A percentile compares a stretch with the other conserved stretches of the same genome.
Evolutionary conservation across 768 basidiomycete species (phyloP).

Genomic region (Russula dissimulans): DNA sequence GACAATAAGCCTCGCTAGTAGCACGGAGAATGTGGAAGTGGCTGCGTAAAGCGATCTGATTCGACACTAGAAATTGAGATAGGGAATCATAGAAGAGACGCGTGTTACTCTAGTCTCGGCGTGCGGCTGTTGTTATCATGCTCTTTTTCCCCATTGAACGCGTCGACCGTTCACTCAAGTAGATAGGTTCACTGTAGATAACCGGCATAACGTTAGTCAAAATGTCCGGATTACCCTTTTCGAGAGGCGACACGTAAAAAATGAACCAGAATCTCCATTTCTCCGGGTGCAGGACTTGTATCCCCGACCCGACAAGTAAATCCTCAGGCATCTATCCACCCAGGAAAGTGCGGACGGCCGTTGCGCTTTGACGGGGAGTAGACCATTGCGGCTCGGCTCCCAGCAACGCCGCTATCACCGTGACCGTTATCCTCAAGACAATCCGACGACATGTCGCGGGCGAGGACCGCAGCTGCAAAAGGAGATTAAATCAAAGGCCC

Average conservation of each 20-base stretch:
- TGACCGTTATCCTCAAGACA: not conserved
- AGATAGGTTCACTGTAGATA: not conserved
- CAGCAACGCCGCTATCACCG: too few species aligned
- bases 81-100: not conserved
- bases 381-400: too few species aligned
- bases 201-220: not conserved
- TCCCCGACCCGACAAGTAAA: not conserved
- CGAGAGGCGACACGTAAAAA: not conserved
- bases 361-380: not conserved
- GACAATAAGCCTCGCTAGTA: constrained; percentile 22
- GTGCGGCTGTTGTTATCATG: not conserved
- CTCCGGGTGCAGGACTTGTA: not conserved
- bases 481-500: not conserved
- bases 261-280: too few species aligned
- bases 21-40: constrained; percentile 25
- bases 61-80: not conserved
- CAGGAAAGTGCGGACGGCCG: too few species aligned
- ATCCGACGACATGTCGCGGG: not conserved
- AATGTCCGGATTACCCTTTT: not conserved
- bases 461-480: too few species aligned
- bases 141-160: not conserved
- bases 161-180: too few species aligned
- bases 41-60: not conserved
- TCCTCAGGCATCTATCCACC: too few species aligned
- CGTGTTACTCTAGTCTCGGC: not conserved